These are phyloP conservation scores for Saururus chinensis DNA, from an alignment of 164 flowering plant species.

Conservation along the genomic window DNA sequence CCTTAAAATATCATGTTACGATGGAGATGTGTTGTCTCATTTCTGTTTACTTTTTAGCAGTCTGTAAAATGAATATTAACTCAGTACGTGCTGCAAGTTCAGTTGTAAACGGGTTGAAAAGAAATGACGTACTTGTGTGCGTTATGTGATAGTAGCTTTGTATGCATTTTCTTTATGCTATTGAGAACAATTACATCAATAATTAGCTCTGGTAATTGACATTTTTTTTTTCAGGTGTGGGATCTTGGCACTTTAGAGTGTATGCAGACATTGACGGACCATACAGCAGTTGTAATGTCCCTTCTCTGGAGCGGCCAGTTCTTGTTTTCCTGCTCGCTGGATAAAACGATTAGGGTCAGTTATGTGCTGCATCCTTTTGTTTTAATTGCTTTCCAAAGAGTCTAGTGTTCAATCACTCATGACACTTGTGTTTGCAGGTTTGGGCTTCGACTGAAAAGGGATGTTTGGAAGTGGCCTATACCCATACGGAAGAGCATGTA, in stretches of 20 bases:
- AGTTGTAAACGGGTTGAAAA: too few relatives aligned
- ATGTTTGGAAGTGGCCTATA: constrained; percentile 75
- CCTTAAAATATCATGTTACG: too few relatives aligned
- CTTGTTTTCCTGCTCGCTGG: constrained; percentile 81
- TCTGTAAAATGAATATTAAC: too few relatives aligned
- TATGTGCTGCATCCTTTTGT: neutral
- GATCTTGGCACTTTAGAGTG: constrained; percentile 77
- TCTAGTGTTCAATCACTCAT: neutral
- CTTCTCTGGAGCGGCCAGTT: constrained; percentile 92
- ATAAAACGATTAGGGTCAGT: constrained; percentile 78
- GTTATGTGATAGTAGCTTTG: too few relatives aligned
- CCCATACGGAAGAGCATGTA: constrained; percentile 87
- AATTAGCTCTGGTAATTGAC: neutral
- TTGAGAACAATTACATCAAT: too few relatives aligned
- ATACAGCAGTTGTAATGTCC: constrained; percentile 80
- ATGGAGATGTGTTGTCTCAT: too few relatives aligned
- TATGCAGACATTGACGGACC: constrained; percentile 65
- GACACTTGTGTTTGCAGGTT: constrained; percentile 39
- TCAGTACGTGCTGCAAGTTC: too few relatives aligned
- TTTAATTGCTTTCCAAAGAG: neutral
- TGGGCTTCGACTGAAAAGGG: constrained; percentile 84
- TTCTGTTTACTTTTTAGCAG: too few relatives aligned
- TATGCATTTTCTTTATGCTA: too few relatives aligned
- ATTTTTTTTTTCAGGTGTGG: constrained; percentile 45
- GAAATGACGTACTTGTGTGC: too few relatives aligned